Evolutionary conservation across 2,329 filamentous ascomycete genomes (phyloP).

Genomic region (Rutstroemia sp.): DNA sequence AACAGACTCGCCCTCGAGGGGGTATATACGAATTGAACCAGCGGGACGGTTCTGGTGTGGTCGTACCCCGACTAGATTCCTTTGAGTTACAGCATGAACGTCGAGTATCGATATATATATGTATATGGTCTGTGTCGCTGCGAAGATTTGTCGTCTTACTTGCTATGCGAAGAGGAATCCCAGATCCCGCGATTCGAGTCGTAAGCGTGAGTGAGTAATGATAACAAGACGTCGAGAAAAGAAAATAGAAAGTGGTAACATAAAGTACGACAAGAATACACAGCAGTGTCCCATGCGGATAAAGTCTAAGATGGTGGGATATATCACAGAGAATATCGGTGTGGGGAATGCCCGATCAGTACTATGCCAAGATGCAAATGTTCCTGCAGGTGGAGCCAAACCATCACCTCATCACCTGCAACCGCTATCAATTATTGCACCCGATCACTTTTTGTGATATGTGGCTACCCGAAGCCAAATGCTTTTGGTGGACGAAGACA

Average conservation of each 20-base stretch:
- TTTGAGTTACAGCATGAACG: background rate
- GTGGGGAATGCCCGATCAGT: slow-evolving; percentile 16
- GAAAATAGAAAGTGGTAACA: background rate
- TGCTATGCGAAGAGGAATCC: slow-evolving; percentile 29
- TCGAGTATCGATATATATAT: background rate
- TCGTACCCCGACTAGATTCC: background rate
- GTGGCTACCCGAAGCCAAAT: slow-evolving; percentile 7
- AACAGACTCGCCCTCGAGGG: background rate
- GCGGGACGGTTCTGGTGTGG: background rate
- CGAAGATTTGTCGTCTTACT: background rate
- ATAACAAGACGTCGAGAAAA: background rate
- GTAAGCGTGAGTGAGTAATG: slow-evolving; percentile 1
- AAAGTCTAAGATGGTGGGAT: slow-evolving; percentile 11
- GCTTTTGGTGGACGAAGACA: slow-evolving; percentile 8
- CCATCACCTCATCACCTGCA: slow-evolving; percentile 28
- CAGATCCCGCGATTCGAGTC: slow-evolving; percentile 31
- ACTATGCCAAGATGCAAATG: slow-evolving; percentile 12
- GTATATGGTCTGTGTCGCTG: background rate
- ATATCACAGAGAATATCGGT: slow-evolving; percentile 12
- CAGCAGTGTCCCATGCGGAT: slow-evolving; percentile 15
- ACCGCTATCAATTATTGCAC: slow-evolving; percentile 22
- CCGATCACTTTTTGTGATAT: slow-evolving; percentile 14
- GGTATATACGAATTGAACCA: background rate
- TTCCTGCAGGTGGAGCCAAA: slow-evolving; percentile 26
- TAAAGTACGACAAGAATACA: slow-evolving; percentile 12